Evolutionary conservation across 371 early-diverging fungal species (phyloP).

Genomic region (Saksenaea oblongispora): DNA sequence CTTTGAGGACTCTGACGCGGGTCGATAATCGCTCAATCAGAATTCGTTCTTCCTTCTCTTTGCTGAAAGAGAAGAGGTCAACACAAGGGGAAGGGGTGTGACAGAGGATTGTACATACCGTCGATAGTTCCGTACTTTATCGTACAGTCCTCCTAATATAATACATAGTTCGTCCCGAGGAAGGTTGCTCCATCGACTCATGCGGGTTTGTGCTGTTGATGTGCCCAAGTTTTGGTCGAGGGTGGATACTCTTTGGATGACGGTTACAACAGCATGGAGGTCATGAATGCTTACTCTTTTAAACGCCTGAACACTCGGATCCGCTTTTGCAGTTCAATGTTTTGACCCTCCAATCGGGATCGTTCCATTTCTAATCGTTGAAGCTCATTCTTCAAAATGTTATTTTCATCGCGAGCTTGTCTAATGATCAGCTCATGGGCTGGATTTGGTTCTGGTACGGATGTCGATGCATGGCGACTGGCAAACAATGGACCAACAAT

Average conservation of each 20-base stretch:
- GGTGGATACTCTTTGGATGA: background rate
- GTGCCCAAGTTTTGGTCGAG: constrained; percentile 1
- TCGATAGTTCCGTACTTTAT: background rate
- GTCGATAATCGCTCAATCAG: background rate
- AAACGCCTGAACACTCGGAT: background rate
- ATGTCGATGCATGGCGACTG: background rate
- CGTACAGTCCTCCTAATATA: background rate
- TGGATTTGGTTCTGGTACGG: background rate
- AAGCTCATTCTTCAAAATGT: background rate
- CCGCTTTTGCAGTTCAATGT: background rate
- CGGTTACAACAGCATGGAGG: no score
- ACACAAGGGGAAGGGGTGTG: background rate
- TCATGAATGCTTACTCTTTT: background rate
- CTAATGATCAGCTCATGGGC: background rate
- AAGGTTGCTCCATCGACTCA: background rate
- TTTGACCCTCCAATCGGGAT: background rate
- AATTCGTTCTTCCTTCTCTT: background rate
- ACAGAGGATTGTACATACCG: background rate
- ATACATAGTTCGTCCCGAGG: background rate
- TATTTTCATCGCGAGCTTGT: background rate
- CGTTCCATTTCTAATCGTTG: background rate
- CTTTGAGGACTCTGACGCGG: background rate
- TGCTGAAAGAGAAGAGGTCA: background rate
- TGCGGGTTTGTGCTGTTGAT: background rate
- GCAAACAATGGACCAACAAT: background rate